Evolutionary conservation across 1,139 yeast species (phyloP).

Genomic region (Tardiomyces digboiensis): DNA sequence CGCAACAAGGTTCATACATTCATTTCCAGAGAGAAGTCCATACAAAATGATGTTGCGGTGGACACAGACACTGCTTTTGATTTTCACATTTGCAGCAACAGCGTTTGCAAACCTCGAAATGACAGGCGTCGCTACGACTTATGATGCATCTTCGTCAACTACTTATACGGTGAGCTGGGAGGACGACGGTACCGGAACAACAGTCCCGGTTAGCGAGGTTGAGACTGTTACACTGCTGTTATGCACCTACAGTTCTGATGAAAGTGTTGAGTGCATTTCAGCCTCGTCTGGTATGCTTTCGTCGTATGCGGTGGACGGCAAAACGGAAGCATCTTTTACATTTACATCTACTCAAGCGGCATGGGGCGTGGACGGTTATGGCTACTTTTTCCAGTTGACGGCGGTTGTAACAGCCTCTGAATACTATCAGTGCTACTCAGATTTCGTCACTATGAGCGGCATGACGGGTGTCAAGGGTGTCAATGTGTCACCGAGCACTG

Average conservation of each 20-base stretch:
- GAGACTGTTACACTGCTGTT: slow-evolving; percentile 41
- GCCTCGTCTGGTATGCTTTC: slow-evolving; percentile 16
- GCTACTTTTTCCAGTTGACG: slow-evolving; percentile 60
- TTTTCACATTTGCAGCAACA: neutral
- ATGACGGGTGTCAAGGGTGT: slow-evolving; percentile 53
- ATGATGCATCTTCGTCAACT: neutral
- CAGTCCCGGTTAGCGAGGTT: slow-evolving; percentile 38
- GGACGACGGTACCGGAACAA: slow-evolving; percentile 35
- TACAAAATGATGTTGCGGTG: neutral
- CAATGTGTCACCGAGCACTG: slow-evolving; percentile 27
- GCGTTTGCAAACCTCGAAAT: neutral
- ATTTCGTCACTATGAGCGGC: slow-evolving; percentile 53
- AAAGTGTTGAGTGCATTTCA: slow-evolving; percentile 35
- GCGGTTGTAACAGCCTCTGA: slow-evolving; percentile 34
- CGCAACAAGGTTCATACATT: no score
- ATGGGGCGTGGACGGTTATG: slow-evolving; percentile 45
- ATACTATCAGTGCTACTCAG: slow-evolving; percentile 59
- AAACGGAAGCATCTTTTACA: slow-evolving; percentile 17
- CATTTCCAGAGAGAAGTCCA: neutral
- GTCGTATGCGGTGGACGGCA: neutral
- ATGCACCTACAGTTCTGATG: slow-evolving; percentile 53
- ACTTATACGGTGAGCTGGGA: slow-evolving; percentile 41
- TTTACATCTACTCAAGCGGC: slow-evolving; percentile 31
- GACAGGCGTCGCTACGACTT: neutral
- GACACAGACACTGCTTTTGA: neutral